Base-by-base conservation (phyloP, 225 moss, liverwort and hornwort species). In the Antitrichia curtipendula region DNA sequence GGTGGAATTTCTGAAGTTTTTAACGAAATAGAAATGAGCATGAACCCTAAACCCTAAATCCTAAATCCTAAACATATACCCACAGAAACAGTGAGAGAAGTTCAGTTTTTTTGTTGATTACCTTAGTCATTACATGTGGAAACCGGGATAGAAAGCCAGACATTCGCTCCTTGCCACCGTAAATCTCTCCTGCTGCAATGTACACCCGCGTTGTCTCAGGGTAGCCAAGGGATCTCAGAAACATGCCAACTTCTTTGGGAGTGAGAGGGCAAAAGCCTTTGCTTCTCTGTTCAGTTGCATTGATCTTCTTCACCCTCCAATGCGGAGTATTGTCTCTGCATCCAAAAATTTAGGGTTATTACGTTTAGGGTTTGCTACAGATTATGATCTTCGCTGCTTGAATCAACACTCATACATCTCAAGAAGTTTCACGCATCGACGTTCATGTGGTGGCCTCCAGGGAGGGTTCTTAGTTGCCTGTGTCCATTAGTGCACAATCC, bases 201-300 rank as follows among this genome's bases (percentile, higher is more conserved):
- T 99, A 99, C 34, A 99, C 92, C 43, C 92, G 93, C 22, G 98
- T 99, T 74, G 82, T 94, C 80, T 83, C 89, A 45, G 95, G 95
- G 79, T 99, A 99, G 66, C 97, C 98, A 13, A 99, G 88, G 23
- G 96, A 89, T 41, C 49, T 93, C 88, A 99, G 86, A 83, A 99
- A 95, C 54, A 99, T 88, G 84, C 96, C 97, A n/a, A 99, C 96
- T 89, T 99, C 98, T 53, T 88, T 93, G n/a, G 97, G 98, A 57
- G 97, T 97, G 69, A 99, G 94, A 25, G 98, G 98, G 89, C 98
- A 99, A 70, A 92, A 92, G 25, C 98, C 98, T 70, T 93, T 93
- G 11, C 82, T 89, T 91, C 98, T 95, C 65, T 99, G 97, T 6
- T 94, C 92, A 32, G 88, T 84, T 31, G 94, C 75, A 57, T 99